Base-by-base conservation (phyloP, 1,284 basidiomycete species). In the Trametes versicolor region DNA sequence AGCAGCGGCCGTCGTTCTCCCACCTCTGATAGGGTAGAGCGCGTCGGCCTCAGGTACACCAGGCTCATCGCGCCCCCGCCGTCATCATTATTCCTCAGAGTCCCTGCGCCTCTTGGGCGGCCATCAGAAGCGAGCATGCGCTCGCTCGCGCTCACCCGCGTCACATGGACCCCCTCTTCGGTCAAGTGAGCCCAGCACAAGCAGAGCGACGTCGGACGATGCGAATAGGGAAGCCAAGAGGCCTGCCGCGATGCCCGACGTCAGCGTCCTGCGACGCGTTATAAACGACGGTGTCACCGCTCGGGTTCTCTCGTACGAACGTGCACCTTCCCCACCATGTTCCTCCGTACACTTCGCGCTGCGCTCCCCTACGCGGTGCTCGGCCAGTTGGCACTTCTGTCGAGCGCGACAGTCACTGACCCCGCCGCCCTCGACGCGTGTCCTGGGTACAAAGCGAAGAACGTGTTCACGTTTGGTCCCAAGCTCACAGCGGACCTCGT, bases 401-500 rank as follows among this genome's bases (percentile, higher is more conserved):
- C 56, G 3, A 47, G 62, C 15, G 69, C 66, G 23, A 64, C 66
- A 7, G 64, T 60, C 54, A 75, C 78, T 25, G 78, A 81, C 66
- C 78, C 78, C 7, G 58, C 63, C 3, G 71, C 75, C 32, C 79
- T 85, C 51, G 83, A 86, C 68, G 79, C 82, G 9, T 87, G 86
- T 72, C 81, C 85, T 19, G 87, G 87, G 12, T 88, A 89, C 75
- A 79, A 77, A 29, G 82, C 82, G 29, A 74, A 74, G 10, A 79
- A 82, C 57, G 78, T 83, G 41, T 73, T 72, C 36, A 74, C 75
- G 9, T 60, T 73, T 2, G 79, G 78, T 0, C 68, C 75, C 7
- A 81, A 74, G 21, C 77, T 90, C 64, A 85, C 82, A 2, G 88
- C 87, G 36, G 78, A 83, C 61, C 81, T 91, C 21, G 70, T 78